phyloP scores from a whole-genome alignment of 1,139 yeast species.

The Pneumocystis sp. region DNA sequence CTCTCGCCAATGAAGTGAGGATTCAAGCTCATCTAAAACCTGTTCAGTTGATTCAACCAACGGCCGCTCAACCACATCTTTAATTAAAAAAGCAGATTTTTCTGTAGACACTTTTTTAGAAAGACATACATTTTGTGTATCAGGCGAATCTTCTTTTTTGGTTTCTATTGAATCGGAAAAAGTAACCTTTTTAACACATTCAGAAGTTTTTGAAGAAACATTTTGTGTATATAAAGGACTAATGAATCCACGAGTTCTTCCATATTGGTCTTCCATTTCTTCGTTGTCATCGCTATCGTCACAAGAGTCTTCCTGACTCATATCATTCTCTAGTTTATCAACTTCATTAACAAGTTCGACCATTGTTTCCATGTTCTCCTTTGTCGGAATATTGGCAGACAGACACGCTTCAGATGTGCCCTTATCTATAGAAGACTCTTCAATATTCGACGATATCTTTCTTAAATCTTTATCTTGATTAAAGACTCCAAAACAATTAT shows the following conservation, averaged over 20 bases:
- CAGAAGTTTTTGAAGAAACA: not conserved
- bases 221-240: not conserved
- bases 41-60: not conserved
- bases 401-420: too few species aligned
- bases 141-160: not conserved
- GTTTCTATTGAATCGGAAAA: not conserved
- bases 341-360: not conserved
- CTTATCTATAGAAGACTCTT: not conserved
- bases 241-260: not conserved
- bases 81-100: not conserved
- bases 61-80: not conserved
- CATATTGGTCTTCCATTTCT: not conserved
- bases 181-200: not conserved
- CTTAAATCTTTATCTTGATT: not conserved
- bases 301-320: not conserved
- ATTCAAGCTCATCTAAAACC: not conserved
- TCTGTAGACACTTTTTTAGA: not conserved
- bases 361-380: not conserved
- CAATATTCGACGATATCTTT: not conserved
- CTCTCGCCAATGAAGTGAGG: not conserved
- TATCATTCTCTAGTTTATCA: not conserved
- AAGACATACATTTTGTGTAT: not conserved
- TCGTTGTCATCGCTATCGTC: not conserved
- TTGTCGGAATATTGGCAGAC: not conserved
- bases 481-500: not conserved